phyloP scores from a whole-genome alignment of 208 protist species.

The Naegleria fowleri region DNA sequence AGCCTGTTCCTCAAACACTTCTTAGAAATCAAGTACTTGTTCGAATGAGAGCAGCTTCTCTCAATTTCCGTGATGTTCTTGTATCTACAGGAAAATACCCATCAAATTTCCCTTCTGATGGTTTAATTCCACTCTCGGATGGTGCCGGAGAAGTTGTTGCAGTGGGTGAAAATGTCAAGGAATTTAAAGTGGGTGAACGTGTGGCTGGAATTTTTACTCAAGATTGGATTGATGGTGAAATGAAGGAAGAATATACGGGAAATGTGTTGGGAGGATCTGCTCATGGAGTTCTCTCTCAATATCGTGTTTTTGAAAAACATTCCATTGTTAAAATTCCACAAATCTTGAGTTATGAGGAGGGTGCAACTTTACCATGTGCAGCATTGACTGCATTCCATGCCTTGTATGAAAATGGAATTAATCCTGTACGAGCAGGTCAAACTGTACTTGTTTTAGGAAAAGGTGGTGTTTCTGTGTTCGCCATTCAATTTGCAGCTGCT shows the following conservation, averaged over 20 bases:
- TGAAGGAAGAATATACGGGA: neutral
- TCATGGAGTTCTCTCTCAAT: neutral
- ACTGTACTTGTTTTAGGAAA: neutral
- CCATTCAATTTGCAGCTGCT: constrained; percentile 31
- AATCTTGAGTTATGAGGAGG: neutral
- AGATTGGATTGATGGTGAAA: neutral
- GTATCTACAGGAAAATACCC: neutral
- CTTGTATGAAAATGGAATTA: neutral
- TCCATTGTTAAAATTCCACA: neutral
- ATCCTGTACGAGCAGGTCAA: neutral
- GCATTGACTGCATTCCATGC: neutral
- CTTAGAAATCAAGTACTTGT: neutral
- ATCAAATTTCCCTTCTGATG: neutral
- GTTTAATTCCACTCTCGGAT: neutral
- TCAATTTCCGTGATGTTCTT: neutral
- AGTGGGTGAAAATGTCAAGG: neutral
- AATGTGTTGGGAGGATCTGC: neutral
- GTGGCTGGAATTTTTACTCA: neutral
- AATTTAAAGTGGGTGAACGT: neutral
- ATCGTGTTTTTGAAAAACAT: neutral
- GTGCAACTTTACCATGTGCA: neutral
- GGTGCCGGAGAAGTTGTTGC: neutral
- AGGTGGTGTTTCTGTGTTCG: constrained; percentile 37
- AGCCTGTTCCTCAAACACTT: neutral
- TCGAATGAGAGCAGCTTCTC: neutral